These are phyloP conservation scores for Bjerkandera adusta DNA, from an alignment of 1,284 basidiomycete genomes.

Conservation along the genomic window DNA sequence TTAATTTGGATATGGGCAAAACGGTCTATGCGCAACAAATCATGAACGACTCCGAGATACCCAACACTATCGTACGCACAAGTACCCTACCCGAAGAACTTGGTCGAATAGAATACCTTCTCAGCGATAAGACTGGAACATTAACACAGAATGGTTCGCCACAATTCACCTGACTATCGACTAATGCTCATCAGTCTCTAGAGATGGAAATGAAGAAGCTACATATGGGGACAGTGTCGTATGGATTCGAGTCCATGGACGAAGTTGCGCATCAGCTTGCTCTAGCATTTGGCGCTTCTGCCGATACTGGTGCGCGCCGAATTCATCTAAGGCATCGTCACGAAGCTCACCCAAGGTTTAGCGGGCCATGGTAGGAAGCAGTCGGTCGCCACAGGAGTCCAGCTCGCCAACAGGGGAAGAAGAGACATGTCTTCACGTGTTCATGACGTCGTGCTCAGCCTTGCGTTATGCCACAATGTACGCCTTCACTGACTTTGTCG, in stretches of 20 bases:
- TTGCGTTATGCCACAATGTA: slow-evolving; percentile 97
- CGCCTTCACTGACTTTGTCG: slow-evolving; percentile 22
- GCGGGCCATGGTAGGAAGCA: slow-evolving; percentile 43
- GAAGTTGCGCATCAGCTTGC: slow-evolving; percentile 90
- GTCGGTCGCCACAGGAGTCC: slow-evolving; percentile 68
- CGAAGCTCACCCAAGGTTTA: slow-evolving; percentile 6
- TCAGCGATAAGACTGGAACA: slow-evolving; percentile 98
- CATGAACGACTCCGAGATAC: slow-evolving; percentile 91
- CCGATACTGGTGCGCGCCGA: slow-evolving; percentile 40
- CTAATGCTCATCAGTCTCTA: slow-evolving; percentile 29
- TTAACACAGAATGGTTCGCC: slow-evolving; percentile 90
- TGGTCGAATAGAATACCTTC: slow-evolving; percentile 92
- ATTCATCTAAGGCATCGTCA: background rate
- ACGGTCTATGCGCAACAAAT: slow-evolving; percentile 97
- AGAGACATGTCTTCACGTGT: slow-evolving; percentile 95
- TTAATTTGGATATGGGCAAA: slow-evolving; percentile 99
- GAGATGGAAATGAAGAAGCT: slow-evolving; percentile 99
- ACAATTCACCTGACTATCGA: background rate
- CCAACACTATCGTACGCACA: slow-evolving; percentile 93
- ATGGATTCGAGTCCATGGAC: slow-evolving; percentile 96
- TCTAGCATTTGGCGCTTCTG: slow-evolving; percentile 70
- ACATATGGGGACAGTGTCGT: slow-evolving; percentile 98
- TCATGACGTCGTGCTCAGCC: slow-evolving; percentile 90
- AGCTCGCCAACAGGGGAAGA: slow-evolving; percentile 79
- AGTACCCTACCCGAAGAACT: slow-evolving; percentile 97